Evolutionary conservation across 306 rosid species (phyloP), one percentile per base, ranked within the genome.

Genomic region (Vigna nakashimae): DNA sequence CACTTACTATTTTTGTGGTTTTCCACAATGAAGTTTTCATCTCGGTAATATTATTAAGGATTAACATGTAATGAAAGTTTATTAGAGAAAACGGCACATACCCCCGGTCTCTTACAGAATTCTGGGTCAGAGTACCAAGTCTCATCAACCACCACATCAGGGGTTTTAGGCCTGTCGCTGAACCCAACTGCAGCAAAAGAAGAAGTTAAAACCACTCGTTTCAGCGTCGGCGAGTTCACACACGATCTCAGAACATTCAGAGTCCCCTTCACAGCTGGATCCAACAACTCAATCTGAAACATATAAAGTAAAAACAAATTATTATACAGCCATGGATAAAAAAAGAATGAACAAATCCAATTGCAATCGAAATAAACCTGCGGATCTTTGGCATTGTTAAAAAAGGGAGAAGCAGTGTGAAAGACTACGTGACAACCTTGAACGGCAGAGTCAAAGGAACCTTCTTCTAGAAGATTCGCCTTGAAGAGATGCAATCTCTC

Each of bases 211-310:
- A 83, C 68, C 4, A 83, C 83, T 26, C 86, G 70, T 66, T 78
- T 73, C 62, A 83, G 56, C 9, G 80, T 48, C 20, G 65, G 76
- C 4, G 38, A 65, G 26, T 82, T 82, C 7, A 70, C 86, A 77
- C 86, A 82, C 14, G 86, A 82, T 28, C 73, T 78, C 14, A 82
- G 76, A 36, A 82, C 82, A 78, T 65, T 82, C 32, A 82, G 86
- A 56, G 86, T 82, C 15, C 80, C 82, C 58, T 82, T 66, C 76
- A 82, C 24, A 0, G 82, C 80, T 4, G 86, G 86, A 42, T 82
- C 86, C 15, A 82, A 7, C 26, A 82, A 15, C 36, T 73, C 80
- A 82, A 59, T 68, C 79, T 82, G 74, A 76, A 22, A 82, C 36
- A 11, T 10, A 48, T 6, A 26, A 46, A 68, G 2, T 38, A 0